Evolutionary conservation across 2,329 filamentous ascomycete genomes (phyloP).

Genomic region (Dactylellina drechsleri): DNA sequence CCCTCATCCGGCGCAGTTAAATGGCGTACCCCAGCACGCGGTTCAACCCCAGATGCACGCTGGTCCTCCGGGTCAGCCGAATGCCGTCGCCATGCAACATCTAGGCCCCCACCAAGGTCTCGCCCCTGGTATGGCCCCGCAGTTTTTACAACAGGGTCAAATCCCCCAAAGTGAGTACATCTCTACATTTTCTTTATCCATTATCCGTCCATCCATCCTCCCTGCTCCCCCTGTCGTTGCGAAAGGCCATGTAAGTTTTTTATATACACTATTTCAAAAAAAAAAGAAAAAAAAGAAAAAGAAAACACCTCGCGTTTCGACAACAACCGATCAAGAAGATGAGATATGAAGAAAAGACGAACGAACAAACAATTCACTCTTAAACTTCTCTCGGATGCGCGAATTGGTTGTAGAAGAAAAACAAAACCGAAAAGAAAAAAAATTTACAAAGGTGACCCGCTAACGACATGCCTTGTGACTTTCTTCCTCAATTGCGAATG

Average conservation of each 20-base stretch:
- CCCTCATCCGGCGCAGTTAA: conserved; percentile 57
- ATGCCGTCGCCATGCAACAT: conserved; percentile 58
- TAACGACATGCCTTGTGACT: conserved; percentile 40
- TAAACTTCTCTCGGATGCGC: conserved; percentile 50
- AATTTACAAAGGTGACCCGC: conserved; percentile 43
- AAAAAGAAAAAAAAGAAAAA: conserved; percentile 4
- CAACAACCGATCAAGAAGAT: conserved; percentile 17
- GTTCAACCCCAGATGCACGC: conserved; percentile 58
- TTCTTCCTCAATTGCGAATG: conserved; percentile 8
- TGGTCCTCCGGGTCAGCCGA: conserved; percentile 58
- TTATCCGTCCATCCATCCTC: not conserved
- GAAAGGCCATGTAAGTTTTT: conserved; percentile 50
- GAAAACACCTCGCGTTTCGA: conserved; percentile 23
- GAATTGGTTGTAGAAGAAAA: conserved; percentile 30
- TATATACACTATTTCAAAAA: conserved; percentile 15
- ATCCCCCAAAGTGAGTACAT: conserved; percentile 45
- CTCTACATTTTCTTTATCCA: not conserved
- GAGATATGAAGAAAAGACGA: conserved; percentile 9
- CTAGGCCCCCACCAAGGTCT: conserved; percentile 57
- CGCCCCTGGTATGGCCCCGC: conserved; percentile 43
- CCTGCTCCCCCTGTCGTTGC: conserved; percentile 31
- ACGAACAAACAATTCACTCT: conserved; percentile 17
- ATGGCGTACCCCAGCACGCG: conserved; percentile 57
- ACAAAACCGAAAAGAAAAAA: conserved; percentile 5
- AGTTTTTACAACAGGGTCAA: conserved; percentile 45